Base-by-base conservation (phyloP, 768 basidiomycete species). In the Panus rudis region DNA sequence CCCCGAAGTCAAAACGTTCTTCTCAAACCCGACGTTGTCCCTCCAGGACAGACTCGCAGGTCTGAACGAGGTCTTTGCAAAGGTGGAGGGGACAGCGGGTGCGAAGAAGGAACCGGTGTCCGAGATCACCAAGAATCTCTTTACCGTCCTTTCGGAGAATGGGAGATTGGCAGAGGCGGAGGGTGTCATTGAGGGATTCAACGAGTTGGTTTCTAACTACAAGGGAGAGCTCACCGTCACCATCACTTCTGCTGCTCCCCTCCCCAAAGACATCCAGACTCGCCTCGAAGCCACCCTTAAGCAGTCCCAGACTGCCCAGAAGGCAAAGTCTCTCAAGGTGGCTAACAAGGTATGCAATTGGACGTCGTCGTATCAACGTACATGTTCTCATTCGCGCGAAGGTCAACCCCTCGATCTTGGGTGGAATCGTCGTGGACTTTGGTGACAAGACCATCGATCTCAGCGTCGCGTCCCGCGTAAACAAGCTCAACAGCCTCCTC, bases 391-490 rank as follows among this genome's bases (percentile, higher is more conserved):
- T 2, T 31, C 25, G 19, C 42, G 26, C 49, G 23, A 47, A 94
- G 92, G 86, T 97, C 58, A 92, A 97, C 72, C 81, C 92, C 33
- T 69, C 79, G n/a, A 71, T 97, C 45, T 67, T 98, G 49, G 96
- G 94, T 45, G 96, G 96, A 39, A 64, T 98, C 46, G 75, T 97
- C 48, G 84, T 99, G 38, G 96, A 99, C 69, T 92, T 99, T 59
- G 94, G 92, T 50, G 96, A 97, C 73, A 94, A 94, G 74, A 92
- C 91, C 41, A 86, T 99, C 56, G 96, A 99, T 68, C 76, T 98
- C 46, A 93, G 90, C 54, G 92, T 94, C 43, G 83, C 81, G 38
- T 91, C 90, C 25, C 88, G 90, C 42, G 91, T 98, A 57, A 94
- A 83, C 63, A 94, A 92, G 67, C 79, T 97, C 60, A 97, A 97